These are phyloP conservation scores for Lepiota venenata DNA, from an alignment of 768 basidiomycete genomes.

Conservation along the genomic window DNA sequence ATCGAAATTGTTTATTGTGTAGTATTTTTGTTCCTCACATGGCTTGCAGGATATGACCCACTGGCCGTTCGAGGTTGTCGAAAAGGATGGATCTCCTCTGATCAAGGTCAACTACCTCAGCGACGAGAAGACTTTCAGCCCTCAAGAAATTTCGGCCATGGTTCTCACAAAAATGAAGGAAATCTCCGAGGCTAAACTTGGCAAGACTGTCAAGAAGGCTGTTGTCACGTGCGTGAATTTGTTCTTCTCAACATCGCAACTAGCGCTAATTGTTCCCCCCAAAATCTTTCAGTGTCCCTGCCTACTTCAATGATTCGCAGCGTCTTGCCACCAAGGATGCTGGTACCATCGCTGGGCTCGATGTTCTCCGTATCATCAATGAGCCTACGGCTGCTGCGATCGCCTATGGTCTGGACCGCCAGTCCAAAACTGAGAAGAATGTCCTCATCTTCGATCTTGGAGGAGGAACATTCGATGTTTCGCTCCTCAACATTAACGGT, in stretches of 20 bases:
- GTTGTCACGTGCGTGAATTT: slow-evolving; percentile 82
- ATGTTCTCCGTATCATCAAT: slow-evolving; percentile 99
- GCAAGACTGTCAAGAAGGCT: slow-evolving; percentile 97
- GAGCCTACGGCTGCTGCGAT: slow-evolving; percentile 99
- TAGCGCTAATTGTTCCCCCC: slow-evolving; percentile 11
- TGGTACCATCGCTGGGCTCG: slow-evolving; percentile 95
- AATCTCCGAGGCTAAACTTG: slow-evolving; percentile 98
- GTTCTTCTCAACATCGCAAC: slow-evolving; percentile 1
- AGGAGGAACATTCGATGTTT: slow-evolving; percentile 99
- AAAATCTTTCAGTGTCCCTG: slow-evolving; percentile 66
- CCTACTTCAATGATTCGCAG: slow-evolving; percentile 99
- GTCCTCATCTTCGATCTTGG: slow-evolving; percentile 99
- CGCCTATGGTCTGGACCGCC: slow-evolving; percentile 96
- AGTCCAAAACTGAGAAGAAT: slow-evolving; percentile 93
- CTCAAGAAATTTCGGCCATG: slow-evolving; percentile 99
- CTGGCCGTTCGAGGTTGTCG: slow-evolving; percentile 97
- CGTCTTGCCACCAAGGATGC: slow-evolving; percentile 99
- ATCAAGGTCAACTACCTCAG: slow-evolving; percentile 95
- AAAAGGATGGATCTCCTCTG: slow-evolving; percentile 95
- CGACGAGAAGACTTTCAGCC: slow-evolving; percentile 95
- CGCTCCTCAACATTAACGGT: slow-evolving; percentile 94
- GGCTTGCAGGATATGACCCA: slow-evolving; percentile 78
- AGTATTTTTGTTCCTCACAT: slow-evolving; percentile 11
- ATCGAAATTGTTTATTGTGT: slow-evolving; percentile 16
- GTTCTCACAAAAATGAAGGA: slow-evolving; percentile 99